phyloP scores from a whole-genome alignment of 805 yeast genomes.

The Cyberlindnera xishuangbannaensis region DNA sequence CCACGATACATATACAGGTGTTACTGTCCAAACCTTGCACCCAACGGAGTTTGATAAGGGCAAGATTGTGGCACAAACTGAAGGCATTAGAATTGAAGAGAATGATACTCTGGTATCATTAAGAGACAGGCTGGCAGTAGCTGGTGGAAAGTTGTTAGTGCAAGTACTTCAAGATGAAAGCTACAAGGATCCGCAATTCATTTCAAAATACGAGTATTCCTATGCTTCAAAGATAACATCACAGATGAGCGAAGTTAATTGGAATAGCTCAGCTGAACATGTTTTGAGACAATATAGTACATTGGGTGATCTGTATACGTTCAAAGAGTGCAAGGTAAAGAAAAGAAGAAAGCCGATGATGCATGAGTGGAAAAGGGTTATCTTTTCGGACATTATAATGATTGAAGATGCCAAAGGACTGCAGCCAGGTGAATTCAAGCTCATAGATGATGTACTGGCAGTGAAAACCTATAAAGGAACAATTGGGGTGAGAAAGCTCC shows the following conservation, averaged over 20 bases:
- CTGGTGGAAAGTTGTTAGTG: conserved; percentile 57
- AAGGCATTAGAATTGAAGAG: conserved; percentile 32
- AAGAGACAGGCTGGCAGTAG: conserved; percentile 43
- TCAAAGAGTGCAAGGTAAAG: conserved; percentile 32
- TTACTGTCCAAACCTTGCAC: conserved; percentile 83
- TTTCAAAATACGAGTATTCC: conserved; percentile 33
- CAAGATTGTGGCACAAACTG: conserved; percentile 53
- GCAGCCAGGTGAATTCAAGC: conserved; percentile 28
- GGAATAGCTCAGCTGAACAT: conserved; percentile 37
- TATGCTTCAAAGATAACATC: conserved; percentile 54
- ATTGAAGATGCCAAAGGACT: neutral
- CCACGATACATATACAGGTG: conserved; percentile 64
- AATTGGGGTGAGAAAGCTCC: conserved; percentile 34
- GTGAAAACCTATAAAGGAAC: conserved; percentile 41
- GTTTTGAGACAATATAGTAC: conserved; percentile 42
- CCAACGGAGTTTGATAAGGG: conserved; percentile 86
- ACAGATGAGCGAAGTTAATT: conserved; percentile 37
- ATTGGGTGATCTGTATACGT: conserved; percentile 51
- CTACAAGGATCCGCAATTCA: conserved; percentile 18
- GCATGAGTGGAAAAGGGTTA: conserved; percentile 38
- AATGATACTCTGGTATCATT: conserved; percentile 43
- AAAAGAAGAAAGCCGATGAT: conserved; percentile 25
- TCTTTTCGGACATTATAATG: conserved; percentile 35
- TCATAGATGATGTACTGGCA: conserved; percentile 24
- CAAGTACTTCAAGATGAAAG: conserved; percentile 34